Base-by-base conservation (phyloP, 2,329 filamentous ascomycete species). In the Apiospora koreana region DNA sequence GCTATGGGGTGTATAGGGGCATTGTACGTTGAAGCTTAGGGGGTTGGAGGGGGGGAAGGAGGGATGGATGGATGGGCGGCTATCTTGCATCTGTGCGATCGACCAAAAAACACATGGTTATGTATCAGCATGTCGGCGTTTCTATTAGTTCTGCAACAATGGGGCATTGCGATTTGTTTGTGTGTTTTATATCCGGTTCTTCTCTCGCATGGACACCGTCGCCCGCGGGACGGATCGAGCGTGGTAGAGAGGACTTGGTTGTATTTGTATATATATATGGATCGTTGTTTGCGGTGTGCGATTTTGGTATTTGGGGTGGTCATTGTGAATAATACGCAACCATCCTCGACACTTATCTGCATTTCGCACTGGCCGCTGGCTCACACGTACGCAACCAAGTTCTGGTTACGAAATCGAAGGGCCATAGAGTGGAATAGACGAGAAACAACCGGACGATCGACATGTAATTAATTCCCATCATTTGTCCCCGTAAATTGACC, bases 1-100 rank as follows among this genome's bases (percentile, higher is more conserved):
- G 4, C 14, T 50, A 18, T 18, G 16, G 48, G 50, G 50, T 58
- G 41, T 43, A 43, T 8, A 14, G 23, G 50, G 25, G 50, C 8
- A 58, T 58, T 58, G 50, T 58, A 35, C 5, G 48, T 50, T 50
- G 50, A 58, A 31, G 21, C 31, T 58, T 35, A 21, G 28, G 28
- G 41, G 14, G 46, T 25, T 25, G 50, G 31, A 18, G 31, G 31
- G 9, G 28, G 28, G 50, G 50, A 35, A 8, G 25, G 48, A 25
- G 8, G 46, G n/a, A 12, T 48, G 46, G 46, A 62, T 58, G 50
- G 50, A 58, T 58, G 50, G 48, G 21, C 46, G 50, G 50, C 35
- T 62, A 62, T 21, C 31, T 62, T 62, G 54, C 28, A 65, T 73
- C 58, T 70, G 8, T 62, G 54, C 54, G 54, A 38, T 62, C 28